Evolutionary conservation across 805 yeast species (phyloP).

Genomic region (Metschnikowia corniflorae): DNA sequence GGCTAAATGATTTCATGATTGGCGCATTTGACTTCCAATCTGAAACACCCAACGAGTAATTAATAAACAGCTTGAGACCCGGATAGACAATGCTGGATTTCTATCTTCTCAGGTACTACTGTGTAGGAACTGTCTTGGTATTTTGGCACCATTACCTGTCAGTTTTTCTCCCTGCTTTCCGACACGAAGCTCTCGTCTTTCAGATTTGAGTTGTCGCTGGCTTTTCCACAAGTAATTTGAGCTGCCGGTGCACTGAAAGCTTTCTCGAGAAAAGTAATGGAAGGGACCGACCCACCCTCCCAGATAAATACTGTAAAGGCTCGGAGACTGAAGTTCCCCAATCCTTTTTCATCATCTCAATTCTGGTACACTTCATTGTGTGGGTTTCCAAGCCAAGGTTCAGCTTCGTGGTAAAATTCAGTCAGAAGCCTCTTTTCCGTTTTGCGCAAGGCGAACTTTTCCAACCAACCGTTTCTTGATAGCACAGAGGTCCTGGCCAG

Average conservation of each 20-base stretch:
- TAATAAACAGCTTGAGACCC: too few species aligned
- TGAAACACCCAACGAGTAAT: too few species aligned
- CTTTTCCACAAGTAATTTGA: conserved; percentile 95
- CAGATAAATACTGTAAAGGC: conserved; percentile 77
- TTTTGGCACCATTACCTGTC: too few species aligned
- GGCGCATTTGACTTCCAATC: too few species aligned
- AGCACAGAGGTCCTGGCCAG: conserved; percentile 68
- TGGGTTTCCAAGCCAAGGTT: conserved; percentile 94
- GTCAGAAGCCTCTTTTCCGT: conserved; percentile 63
- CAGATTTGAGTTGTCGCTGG: conserved; percentile 91
- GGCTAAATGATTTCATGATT: too few species aligned
- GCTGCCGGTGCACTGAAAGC: conserved; percentile 84
- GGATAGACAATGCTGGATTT: too few species aligned
- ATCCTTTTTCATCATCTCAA: conserved; percentile 53
- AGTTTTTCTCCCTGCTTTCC: too few species aligned
- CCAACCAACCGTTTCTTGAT: conserved; percentile 49
- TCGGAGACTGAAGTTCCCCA: conserved; percentile 61
- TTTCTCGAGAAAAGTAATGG: conserved; percentile 80
- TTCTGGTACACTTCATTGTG: conserved; percentile 68
- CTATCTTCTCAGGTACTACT: too few species aligned
- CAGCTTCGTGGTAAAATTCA: conserved; percentile 76
- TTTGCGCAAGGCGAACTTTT: conserved; percentile 45
- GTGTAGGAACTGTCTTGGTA: too few species aligned
- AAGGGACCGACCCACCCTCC: conserved; percentile 97
- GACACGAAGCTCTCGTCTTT: conserved; percentile 86